phyloP scores from a whole-genome alignment of 805 yeast genomes.

The Huiozyma naganishii region DNA sequence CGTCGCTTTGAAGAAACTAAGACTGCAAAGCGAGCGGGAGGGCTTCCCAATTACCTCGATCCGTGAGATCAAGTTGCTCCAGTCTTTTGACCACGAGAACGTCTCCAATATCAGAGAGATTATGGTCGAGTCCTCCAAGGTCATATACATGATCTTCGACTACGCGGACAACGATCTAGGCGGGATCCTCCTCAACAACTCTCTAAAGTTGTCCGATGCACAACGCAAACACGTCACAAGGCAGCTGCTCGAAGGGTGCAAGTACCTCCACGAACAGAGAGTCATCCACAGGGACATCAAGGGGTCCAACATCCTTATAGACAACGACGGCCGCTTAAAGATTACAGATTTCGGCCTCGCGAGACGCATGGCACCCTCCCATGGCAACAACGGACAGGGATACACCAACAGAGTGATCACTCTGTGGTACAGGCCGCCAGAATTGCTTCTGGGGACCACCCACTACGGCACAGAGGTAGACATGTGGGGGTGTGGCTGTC shows the following conservation, averaged over 20 bases:
- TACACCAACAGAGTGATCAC: constrained; percentile 95
- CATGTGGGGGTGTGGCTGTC: constrained; percentile 95
- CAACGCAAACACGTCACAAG: constrained; percentile 57
- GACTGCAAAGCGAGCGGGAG: constrained; percentile 82
- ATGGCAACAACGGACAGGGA: constrained; percentile 35
- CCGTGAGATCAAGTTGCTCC: constrained; percentile 79
- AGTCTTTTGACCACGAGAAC: constrained; percentile 65
- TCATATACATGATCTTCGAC: constrained; percentile 82
- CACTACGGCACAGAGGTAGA: constrained; percentile 86
- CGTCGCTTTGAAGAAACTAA: constrained; percentile 78
- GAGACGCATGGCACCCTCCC: constrained; percentile 51
- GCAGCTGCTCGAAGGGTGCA: constrained; percentile 58
- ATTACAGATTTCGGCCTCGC: constrained; percentile 82
- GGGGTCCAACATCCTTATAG: constrained; percentile 65
- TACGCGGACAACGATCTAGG: constrained; percentile 90
- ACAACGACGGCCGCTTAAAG: constrained; percentile 50
- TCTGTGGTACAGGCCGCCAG: constrained; percentile 96
- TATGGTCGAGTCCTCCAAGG: constrained; percentile 59
- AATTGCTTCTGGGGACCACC: constrained; percentile 79
- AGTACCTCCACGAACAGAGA: constrained; percentile 54
- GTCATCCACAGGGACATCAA: constrained; percentile 75
- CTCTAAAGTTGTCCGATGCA: constrained; percentile 46
- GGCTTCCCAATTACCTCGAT: constrained; percentile 95
- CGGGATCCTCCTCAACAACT: constrained; percentile 73
- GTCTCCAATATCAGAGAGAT: constrained; percentile 77